Base-by-base conservation (phyloP, 176 grass and related monocot genomes). In the Zea luxurians region DNA sequence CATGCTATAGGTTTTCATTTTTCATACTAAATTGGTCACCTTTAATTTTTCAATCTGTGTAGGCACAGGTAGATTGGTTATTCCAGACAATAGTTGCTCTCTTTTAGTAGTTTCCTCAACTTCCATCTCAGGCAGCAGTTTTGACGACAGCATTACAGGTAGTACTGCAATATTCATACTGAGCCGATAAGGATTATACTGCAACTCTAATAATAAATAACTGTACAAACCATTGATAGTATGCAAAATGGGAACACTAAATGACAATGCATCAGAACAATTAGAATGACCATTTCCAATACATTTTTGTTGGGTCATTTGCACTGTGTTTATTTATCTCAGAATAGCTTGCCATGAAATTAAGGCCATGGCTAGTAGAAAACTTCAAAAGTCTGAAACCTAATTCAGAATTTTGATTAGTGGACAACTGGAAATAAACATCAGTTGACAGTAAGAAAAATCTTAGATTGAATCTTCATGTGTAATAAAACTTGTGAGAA, bases 141-240 rank as follows among this genome's bases (percentile, higher is more conserved):
- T 98, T 83, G 91, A 94, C 2, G 89, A 92, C n/a, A 94, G 83
- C 95, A 98, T 94, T 37, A 97, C 91, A 79, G 95, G 91, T 45
- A 90, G 58, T 83, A 97, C 91, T 97, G 91, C 46, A 84, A 64
- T 62, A 75, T 13, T 70, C 48, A 79, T 61, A 64, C 21, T 36
- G 57, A 48, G 58, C 17, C 70, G 68, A 64, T 62, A 65, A 16
- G 41, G 63, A 71, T 71, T 64, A 64, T 76, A 12, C 0, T 15
- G 4, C 17, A 35, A 47, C 8, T 42, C 11, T 65, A 35, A 63
- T 55, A 75, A 38, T 2, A 70, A 75, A 80, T 42, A 80, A 63
- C 7, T 59, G 12, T 4, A 12, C 13, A 78, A 38, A 68, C 6
- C 21, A 61, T 68, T 10, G 11, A 47, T 15, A 52, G 4, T 65